Evolutionary conservation across 2,329 filamentous ascomycete genomes (phyloP).

Genomic region (Orbilia ellipsospora): DNA sequence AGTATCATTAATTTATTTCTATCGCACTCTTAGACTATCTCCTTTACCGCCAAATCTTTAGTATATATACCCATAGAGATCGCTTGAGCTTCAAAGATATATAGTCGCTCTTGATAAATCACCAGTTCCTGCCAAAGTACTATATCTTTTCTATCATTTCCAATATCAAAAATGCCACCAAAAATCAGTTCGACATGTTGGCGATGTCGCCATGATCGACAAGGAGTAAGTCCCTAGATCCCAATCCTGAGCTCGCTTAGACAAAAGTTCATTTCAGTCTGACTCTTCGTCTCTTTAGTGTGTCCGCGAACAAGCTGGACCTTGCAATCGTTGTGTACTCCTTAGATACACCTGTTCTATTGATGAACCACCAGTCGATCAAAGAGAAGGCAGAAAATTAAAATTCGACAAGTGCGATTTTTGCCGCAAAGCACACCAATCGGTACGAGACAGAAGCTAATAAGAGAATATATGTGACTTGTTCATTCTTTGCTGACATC

Average conservation of each 20-base stretch:
- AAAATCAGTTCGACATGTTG: constrained; percentile 48
- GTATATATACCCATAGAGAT: background rate
- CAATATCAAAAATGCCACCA: constrained; percentile 37
- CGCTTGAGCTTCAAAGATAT: too few relatives aligned
- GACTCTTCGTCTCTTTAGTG: constrained; percentile 17
- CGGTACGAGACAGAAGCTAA: constrained; percentile 6
- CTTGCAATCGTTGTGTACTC: constrained; percentile 26
- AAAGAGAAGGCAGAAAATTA: constrained; percentile 31
- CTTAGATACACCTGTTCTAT: constrained; percentile 36
- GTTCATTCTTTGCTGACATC: background rate
- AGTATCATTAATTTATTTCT: background rate
- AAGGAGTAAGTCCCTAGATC: constrained; percentile 27
- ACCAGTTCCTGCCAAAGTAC: background rate
- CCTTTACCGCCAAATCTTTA: background rate
- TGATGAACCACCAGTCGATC: background rate
- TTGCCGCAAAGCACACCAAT: constrained; percentile 36
- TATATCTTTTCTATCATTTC: background rate
- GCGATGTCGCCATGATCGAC: constrained; percentile 49
- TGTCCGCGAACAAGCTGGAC: constrained; percentile 34
- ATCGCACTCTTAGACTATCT: background rate
- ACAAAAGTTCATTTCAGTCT: background rate
- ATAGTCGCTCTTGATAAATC: background rate
- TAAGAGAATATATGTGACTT: background rate
- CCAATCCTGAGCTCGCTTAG: background rate
- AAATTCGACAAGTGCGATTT: constrained; percentile 35